Base-by-base conservation (phyloP, 2,329 filamentous ascomycete genomes). In the Trichoderma semiorbis region DNA sequence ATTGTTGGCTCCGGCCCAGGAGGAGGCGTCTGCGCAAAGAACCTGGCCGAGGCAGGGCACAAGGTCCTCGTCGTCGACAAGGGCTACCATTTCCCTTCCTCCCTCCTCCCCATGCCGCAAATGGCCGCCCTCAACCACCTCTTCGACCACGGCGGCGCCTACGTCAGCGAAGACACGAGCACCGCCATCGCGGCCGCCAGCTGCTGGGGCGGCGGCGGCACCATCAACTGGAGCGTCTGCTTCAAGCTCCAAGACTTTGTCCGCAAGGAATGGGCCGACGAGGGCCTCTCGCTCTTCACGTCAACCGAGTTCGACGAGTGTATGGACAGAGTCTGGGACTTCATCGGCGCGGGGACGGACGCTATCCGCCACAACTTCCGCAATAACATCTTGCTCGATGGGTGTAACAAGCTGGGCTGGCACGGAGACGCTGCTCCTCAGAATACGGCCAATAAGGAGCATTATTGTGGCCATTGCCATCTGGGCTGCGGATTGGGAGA, bases 1-100 rank as follows among this genome's bases (percentile, higher is more conserved):
- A 90, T 98, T 72, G 87, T 98, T 24, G 95, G 95, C 3, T 96
- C 93, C 47, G 95, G 95, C 32, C 97, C 93, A 76, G 95, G 95
- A 74, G 94, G 93, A 53, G 93, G 87, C 11, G 94, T 97, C 0
- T 89, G 87, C 43, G 94, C 95, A 28, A 95, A 95, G 80, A 91
- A 93, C 65, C 83, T 97, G 1, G 89, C 94, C 11, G 91, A 94
- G 80, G 92, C 91, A 1, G 93, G 92, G 5, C 85, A 92, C 74
- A 85, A 85, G 24, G 93, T 97, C 32, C 80, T 97, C 5, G 93
- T 98, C 1, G 90, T 94, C 3, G 94, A 97, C 75, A 96, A 96
- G 79, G 89, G 88, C 1, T 94, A 95, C 79, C 88, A 96, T 78
- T 95, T 92, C 82, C 83, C 90, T 1, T 87, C 92, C 0, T 85